Base-by-base conservation (phyloP, 2,329 filamentous ascomycete genomes). In the Bipolaris sorokiniana region DNA sequence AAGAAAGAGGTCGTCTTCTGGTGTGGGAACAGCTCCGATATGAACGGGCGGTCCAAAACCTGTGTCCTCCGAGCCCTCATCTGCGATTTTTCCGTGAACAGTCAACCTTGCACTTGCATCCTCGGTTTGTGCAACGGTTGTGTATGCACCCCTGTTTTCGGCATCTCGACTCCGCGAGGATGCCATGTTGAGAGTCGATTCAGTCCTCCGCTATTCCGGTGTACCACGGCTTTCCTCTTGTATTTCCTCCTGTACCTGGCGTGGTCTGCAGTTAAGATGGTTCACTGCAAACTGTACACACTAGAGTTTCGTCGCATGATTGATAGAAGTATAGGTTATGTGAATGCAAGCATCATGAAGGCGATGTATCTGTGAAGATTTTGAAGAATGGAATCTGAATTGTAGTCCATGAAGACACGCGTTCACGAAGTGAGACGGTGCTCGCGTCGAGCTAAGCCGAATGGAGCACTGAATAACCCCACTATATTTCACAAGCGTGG, bases 71-170 rank as follows among this genome's bases (percentile, higher is more conserved):
- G 11, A 11, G 31, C 51, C 51, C 20, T 61, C 58, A 26, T 56
- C 28, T 13, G 18, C 26, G 5, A 54, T 18, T 33, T 65, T 63
- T 16, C 54, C 55, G 41, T 70, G 63, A 9, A 61, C 44, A 10
- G 62, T 66, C 26, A 65, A 50, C 22, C 65, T 61, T 15, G 50
- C 58, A 23, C 36, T 58, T 22, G 55, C 53, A 16, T 68, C 66
- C 33, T 75, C 72, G 3, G 62, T 66, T 50, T 76, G 73, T 26
- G 72, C 71, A 26, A 76, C 56, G 7, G 69, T 68, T 3, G 71
- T 68, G 40, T 76, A 76, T 18, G 65, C 65, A 34, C 71, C 72
- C 36, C 64, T 58, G 7, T 65, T 64, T 33, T 65, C 61, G 38
- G 34, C 53, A 16, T 45, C 33, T 9, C 58, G 55, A 5, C 57